Conservation (phyloP, 1,139 yeast genomes). For the Lodderomyces parapsilosis region DNA sequence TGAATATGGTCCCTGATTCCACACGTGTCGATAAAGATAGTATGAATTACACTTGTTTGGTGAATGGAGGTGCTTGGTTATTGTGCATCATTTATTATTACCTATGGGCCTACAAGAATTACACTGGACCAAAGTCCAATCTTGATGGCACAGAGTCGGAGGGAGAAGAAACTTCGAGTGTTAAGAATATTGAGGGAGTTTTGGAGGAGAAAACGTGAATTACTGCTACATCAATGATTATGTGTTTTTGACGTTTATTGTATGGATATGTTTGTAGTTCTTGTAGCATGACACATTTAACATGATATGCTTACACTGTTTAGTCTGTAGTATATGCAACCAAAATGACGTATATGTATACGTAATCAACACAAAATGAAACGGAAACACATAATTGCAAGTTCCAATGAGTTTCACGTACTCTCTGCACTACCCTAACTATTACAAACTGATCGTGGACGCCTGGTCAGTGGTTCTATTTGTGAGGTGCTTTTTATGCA, state of each 20-base stretch:
- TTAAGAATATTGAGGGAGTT: not conserved
- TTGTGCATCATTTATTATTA: conserved; percentile 27
- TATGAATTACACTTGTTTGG: conserved; percentile 36
- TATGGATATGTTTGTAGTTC: no score
- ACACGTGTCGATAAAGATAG: conserved; percentile 24
- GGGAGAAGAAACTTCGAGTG: not conserved
- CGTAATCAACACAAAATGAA: not conserved
- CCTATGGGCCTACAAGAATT: conserved; percentile 25
- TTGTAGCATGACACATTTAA: no score
- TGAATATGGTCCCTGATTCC: conserved; percentile 39
- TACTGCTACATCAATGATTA: no score
- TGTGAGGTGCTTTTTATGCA: no score
- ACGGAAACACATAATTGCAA: not conserved
- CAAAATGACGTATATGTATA: conserved; percentile 1
- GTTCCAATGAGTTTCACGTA: no score
- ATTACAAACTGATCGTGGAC: no score
- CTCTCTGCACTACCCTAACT: no score
- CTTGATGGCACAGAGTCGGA: conserved; percentile 17
- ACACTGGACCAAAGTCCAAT: conserved; percentile 36
- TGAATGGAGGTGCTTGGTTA: conserved; percentile 35
- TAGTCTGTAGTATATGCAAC: not conserved
- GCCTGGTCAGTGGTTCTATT: no score
- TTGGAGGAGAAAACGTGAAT: conserved; percentile 9
- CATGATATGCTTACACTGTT: not conserved
- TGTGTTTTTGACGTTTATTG: no score